phyloP scores from a whole-genome alignment of 1,284 basidiomycete genomes.

The Schizophyllum amplum region DNA sequence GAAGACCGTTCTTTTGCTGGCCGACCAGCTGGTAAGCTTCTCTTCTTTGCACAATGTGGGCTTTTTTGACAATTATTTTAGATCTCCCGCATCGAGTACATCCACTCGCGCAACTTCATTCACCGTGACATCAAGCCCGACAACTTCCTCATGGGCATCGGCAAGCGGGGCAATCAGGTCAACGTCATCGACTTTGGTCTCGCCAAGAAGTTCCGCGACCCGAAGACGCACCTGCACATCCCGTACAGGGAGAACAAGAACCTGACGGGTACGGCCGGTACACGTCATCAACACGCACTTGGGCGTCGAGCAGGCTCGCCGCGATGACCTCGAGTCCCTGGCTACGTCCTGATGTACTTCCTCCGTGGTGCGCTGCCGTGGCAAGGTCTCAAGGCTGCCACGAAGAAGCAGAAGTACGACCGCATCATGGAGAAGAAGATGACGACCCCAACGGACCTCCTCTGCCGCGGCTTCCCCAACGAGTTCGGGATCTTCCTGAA shows the following conservation, averaged over 20 bases:
- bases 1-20: slow-evolving; percentile 87
- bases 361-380: slow-evolving; percentile 92
- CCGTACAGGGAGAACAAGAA: slow-evolving; percentile 99
- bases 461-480: slow-evolving; percentile 95
- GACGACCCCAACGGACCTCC: slow-evolving; percentile 93
- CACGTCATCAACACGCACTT: slow-evolving; percentile 99
- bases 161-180: slow-evolving; percentile 87
- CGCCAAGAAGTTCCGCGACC: slow-evolving; percentile 84
- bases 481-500: slow-evolving; percentile 98
- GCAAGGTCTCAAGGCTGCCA: slow-evolving; percentile 97
- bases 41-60: neutral
- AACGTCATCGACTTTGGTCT: slow-evolving; percentile 90
- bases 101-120: slow-evolving; percentile 89
- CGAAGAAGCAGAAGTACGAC: slow-evolving; percentile 99
- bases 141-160: slow-evolving; percentile 91
- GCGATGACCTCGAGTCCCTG: slow-evolving; percentile 93
- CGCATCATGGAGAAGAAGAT: slow-evolving; percentile 99
- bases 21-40: slow-evolving; percentile 80
- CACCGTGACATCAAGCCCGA: slow-evolving; percentile 92
- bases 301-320: slow-evolving; percentile 94
- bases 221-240: slow-evolving; percentile 64
- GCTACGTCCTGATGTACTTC: slow-evolving; percentile 99
- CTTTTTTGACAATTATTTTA: neutral
- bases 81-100: slow-evolving; percentile 82
- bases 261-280: slow-evolving; percentile 98